Conservation (phyloP, 139 green algal genomes). For the Haematococcus lacustris region DNA sequence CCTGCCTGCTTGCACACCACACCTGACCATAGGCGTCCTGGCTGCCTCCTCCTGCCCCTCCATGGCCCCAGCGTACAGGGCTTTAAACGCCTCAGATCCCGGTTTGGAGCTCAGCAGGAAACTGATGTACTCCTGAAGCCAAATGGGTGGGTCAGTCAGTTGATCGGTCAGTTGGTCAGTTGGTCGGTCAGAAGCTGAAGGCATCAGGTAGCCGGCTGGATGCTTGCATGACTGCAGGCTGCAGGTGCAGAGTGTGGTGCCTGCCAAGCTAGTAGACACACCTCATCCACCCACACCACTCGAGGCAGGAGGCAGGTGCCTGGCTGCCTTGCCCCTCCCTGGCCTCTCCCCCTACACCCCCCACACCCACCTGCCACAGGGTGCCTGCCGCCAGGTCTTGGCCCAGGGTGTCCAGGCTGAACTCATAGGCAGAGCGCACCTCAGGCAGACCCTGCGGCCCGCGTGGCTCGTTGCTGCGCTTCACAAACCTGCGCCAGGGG, state of each 20-base stretch:
- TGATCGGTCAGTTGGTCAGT: too few species aligned
- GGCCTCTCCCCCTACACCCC: neutral
- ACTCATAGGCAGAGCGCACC: conserved; percentile 73
- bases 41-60: conserved; percentile 63
- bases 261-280: too few species aligned
- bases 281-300: too few species aligned
- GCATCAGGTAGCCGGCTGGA: too few species aligned
- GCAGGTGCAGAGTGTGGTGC: too few species aligned
- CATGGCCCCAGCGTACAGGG: conserved; percentile 48
- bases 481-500: conserved; percentile 29
- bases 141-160: neutral
- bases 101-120: conserved; percentile 60
- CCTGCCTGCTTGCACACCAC: too few species aligned
- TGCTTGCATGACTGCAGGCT: too few species aligned
- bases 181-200: too few species aligned
- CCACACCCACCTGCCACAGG: conserved; percentile 67
- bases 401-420: conserved; percentile 75
- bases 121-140: conserved; percentile 65
- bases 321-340: too few species aligned
- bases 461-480: conserved; percentile 9
- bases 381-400: conserved; percentile 51
- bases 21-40: conserved; percentile 41
- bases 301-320: too few species aligned
- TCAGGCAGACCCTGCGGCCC: conserved; percentile 55
- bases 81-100: conserved; percentile 48